Evolutionary conservation across 164 flowering plant species (phyloP).

Genomic region (Aristolochia fimbriata): DNA sequence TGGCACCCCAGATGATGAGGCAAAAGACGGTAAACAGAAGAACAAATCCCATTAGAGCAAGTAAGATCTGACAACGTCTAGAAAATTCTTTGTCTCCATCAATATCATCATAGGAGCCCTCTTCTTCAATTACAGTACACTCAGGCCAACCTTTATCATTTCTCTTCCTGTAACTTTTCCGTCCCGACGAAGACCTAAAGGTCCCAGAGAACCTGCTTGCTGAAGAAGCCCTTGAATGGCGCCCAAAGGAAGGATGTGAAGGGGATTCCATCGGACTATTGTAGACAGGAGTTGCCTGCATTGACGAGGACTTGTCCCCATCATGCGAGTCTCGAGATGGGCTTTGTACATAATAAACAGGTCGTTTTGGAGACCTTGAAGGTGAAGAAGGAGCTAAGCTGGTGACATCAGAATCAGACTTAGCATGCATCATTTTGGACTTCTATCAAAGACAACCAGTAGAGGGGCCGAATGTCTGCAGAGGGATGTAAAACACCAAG

Average conservation of each 20-base stretch:
- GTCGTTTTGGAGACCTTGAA: slow-evolving; percentile 77
- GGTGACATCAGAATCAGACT: slow-evolving; percentile 88
- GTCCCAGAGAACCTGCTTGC: slow-evolving; percentile 87
- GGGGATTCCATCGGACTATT: slow-evolving; percentile 92
- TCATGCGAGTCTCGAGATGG: slow-evolving; percentile 96
- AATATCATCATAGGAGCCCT: slow-evolving; percentile 64
- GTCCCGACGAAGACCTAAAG: slow-evolving; percentile 73
- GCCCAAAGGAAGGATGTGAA: slow-evolving; percentile 80
- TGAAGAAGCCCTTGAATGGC: slow-evolving; percentile 88
- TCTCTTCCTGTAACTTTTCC: slow-evolving; percentile 53
- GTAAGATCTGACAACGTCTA: slow-evolving; percentile 26
- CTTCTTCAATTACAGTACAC: slow-evolving; percentile 79
- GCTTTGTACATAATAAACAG: slow-evolving; percentile 84
- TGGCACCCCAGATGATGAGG: slow-evolving; percentile 60
- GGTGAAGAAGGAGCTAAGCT: slow-evolving; percentile 93
- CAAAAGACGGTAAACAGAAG: slow-evolving; percentile 41
- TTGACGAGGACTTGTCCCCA: slow-evolving; percentile 86
- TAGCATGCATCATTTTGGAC: slow-evolving; percentile 43
- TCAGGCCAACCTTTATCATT: slow-evolving; percentile 98
- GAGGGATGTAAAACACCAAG: neutral
- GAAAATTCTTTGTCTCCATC: slow-evolving; percentile 25
- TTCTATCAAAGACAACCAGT: neutral
- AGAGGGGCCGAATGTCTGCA: neutral
- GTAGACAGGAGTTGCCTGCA: slow-evolving; percentile 80
- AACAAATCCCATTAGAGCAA: slow-evolving; percentile 28